A percentile compares a stretch with the other conserved stretches of the same genome.
Evolutionary conservation across 2,329 filamentous ascomycete genomes (phyloP).

Genomic region (Xylariaceae sp.): DNA sequence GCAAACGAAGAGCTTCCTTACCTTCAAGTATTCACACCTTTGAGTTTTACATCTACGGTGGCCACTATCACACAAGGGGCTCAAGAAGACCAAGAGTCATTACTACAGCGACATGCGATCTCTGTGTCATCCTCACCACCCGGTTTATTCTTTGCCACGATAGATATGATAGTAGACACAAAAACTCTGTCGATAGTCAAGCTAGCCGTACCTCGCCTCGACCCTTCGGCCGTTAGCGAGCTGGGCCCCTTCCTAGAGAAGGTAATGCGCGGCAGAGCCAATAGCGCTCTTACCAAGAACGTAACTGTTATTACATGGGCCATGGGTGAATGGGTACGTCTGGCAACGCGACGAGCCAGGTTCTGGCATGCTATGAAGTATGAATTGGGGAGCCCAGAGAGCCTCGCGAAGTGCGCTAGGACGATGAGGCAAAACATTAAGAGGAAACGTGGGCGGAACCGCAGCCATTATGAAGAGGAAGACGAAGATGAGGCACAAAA

Average conservation of each 20-base stretch:
- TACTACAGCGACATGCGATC: conserved; percentile 63
- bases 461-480: conserved; percentile 24
- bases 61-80: conserved; percentile 48
- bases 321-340: conserved; percentile 70
- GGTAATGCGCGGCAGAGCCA: conserved; percentile 46
- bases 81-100: conserved; percentile 35
- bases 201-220: conserved; percentile 60
- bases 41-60: conserved; percentile 64
- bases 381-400: conserved; percentile 50
- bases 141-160: conserved; percentile 61
- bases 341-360: conserved; percentile 64
- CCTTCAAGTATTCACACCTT: conserved; percentile 72
- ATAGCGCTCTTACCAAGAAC: conserved; percentile 59
- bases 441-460: conserved; percentile 16
- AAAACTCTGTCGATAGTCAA: conserved; percentile 56
- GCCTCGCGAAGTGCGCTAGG: conserved; percentile 39
- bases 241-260: conserved; percentile 59
- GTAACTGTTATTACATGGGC: conserved; percentile 68
- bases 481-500: conserved; percentile 17
- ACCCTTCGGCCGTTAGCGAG: conserved; percentile 64
- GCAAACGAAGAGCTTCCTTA: conserved; percentile 71
- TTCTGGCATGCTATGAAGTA: conserved; percentile 64
- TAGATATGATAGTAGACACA: conserved; percentile 66
- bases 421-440: conserved; percentile 35
- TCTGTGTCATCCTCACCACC: conserved; percentile 55